Conservation (phyloP, 768 basidiomycete genomes). For the Amanita pallidorosea region DNA sequence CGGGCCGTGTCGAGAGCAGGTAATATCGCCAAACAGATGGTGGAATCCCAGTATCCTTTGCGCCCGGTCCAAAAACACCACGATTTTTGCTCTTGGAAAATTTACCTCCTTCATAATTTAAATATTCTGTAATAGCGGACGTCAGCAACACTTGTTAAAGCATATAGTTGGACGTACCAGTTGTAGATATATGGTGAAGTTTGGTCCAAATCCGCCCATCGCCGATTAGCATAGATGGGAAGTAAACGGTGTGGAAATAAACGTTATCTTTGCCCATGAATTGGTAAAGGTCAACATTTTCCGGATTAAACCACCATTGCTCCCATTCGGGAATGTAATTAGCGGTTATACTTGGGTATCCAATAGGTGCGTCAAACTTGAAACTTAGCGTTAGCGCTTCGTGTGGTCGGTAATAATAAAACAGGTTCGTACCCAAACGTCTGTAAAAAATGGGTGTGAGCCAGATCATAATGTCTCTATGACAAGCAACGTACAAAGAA, state of each 20-base stretch:
- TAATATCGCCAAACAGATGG: conserved; percentile 97
- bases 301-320: conserved; percentile 92
- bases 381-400: conserved; percentile 7
- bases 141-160: neutral
- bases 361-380: conserved; percentile 96
- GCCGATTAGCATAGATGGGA: conserved; percentile 81
- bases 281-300: conserved; percentile 86
- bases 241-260: conserved; percentile 96
- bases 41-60: conserved; percentile 88
- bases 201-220: conserved; percentile 91
- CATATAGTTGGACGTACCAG: conserved; percentile 45
- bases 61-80: conserved; percentile 93
- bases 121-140: conserved; percentile 52
- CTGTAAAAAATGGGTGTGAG: conserved; percentile 24
- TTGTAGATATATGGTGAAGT: conserved; percentile 89
- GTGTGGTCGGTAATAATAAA: neutral
- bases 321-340: conserved; percentile 92
- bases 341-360: conserved; percentile 95
- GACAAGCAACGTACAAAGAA: conserved; percentile 69
- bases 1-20: conserved; percentile 83
- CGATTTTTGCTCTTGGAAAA: conserved; percentile 97
- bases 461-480: neutral
- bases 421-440: conserved; percentile 76
- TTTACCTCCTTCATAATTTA: conserved; percentile 98
- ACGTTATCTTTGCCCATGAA: conserved; percentile 99